Conservation (phyloP, 306 rosid genomes). For the Vicia sativa region DNA sequence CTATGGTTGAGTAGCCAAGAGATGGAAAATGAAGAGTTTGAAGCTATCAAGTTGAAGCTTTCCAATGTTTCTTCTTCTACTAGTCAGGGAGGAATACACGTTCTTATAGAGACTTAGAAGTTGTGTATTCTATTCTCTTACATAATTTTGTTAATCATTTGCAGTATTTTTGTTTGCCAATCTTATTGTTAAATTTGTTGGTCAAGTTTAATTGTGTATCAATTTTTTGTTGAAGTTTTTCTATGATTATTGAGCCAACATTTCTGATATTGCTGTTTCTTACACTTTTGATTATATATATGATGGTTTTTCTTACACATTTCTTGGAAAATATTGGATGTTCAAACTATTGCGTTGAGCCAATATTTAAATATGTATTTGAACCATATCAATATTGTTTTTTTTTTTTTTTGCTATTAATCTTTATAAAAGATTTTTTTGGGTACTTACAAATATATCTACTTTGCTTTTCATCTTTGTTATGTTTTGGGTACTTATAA, state of each 20-base stretch:
- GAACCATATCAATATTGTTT: too few species aligned
- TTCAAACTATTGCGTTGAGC: not conserved
- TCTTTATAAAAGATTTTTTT: too few species aligned
- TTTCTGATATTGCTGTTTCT: slow-evolving; percentile 18
- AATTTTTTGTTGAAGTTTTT: slow-evolving; percentile 26
- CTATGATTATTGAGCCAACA: slow-evolving; percentile 26
- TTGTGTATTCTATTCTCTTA: slow-evolving; percentile 19
- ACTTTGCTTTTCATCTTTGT: too few species aligned
- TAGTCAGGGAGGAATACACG: slow-evolving; percentile 50
- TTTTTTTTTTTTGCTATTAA: too few species aligned
- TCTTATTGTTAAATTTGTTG: slow-evolving; percentile 36
- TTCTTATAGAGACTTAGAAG: slow-evolving; percentile 49
- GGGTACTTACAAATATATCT: too few species aligned
- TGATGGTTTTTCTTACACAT: not conserved
- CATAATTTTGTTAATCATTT: not conserved
- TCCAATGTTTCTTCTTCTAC: slow-evolving; percentile 57
- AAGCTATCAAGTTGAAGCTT: slow-evolving; percentile 71
- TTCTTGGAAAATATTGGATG: not conserved
- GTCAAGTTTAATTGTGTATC: slow-evolving; percentile 32
- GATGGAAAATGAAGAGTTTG: slow-evolving; percentile 69
- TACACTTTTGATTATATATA: too few species aligned
- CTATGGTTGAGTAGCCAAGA: slow-evolving; percentile 81
- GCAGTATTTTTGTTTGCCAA: slow-evolving; percentile 20
- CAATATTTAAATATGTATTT: too few species aligned
- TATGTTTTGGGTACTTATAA: too few species aligned